Conservation (phyloP, 164 flowering plant species). For the Macadamia tetraphylla region DNA sequence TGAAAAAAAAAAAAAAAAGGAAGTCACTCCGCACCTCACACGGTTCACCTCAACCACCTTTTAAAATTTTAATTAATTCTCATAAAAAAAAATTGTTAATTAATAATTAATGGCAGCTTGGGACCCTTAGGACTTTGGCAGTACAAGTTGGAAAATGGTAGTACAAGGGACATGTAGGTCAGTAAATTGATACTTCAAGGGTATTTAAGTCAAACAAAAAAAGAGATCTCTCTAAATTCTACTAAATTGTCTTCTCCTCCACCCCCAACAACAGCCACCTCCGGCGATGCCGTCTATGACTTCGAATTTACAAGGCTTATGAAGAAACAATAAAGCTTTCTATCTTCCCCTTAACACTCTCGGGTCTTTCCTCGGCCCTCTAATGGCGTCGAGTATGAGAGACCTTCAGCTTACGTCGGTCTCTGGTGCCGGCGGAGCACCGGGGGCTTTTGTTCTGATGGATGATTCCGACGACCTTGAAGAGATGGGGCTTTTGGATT, state of each 20-base stretch:
- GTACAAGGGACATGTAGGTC: no score
- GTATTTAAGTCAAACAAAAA: no score
- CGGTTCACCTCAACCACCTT: no score
- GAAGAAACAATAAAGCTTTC: constrained; percentile 16
- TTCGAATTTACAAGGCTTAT: not conserved
- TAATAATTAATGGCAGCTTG: no score
- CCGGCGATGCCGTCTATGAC: not conserved
- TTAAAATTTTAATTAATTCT: no score
- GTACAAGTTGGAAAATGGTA: no score
- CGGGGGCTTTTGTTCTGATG: not conserved
- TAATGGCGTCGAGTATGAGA: constrained; percentile 46
- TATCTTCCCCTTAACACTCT: not conserved
- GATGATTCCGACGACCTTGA: constrained; percentile 46
- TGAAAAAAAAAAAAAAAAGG: no score
- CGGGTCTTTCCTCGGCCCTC: constrained; percentile 9
- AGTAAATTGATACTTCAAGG: no score
- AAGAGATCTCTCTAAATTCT: no score
- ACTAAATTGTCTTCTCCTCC: not conserved
- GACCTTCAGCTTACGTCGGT: constrained; percentile 48
- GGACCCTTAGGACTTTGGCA: no score
- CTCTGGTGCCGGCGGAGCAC: constrained; percentile 10
- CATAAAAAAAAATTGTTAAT: no score
- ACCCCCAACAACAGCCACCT: not conserved
- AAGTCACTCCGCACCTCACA: no score
- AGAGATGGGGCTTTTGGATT: constrained; percentile 69